Conservation (phyloP, 768 basidiomycete genomes). For the Fomitopsis serialis region DNA sequence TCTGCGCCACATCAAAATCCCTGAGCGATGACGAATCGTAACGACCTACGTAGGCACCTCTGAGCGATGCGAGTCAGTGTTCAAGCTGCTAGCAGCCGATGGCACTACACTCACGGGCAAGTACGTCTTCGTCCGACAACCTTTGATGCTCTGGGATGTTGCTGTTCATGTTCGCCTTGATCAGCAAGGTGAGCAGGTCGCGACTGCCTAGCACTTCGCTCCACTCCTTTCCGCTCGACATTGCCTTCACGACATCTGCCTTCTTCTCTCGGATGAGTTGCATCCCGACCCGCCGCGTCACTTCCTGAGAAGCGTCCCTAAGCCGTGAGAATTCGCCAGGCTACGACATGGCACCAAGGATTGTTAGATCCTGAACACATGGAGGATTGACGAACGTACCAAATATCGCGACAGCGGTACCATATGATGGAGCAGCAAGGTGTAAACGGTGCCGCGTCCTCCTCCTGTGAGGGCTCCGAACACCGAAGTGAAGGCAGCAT, state of each 20-base stretch:
- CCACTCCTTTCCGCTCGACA: neutral
- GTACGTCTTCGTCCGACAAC: slow-evolving; percentile 57
- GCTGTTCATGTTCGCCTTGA: slow-evolving; percentile 59
- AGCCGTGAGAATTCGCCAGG: neutral
- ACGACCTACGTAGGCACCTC: slow-evolving; percentile 17
- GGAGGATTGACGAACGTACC: neutral
- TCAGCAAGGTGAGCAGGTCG: slow-evolving; percentile 53
- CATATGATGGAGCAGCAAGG: slow-evolving; percentile 3
- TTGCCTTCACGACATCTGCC: slow-evolving; percentile 12
- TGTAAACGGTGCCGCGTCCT: neutral
- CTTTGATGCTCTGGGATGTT: slow-evolving; percentile 49
- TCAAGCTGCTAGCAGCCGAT: neutral
- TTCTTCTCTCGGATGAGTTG: slow-evolving; percentile 27
- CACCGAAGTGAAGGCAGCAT: slow-evolving; percentile 21
- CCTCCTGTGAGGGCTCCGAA: slow-evolving; percentile 9
- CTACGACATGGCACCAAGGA: neutral
- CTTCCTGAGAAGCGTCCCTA: slow-evolving; percentile 6
- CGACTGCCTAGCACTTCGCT: slow-evolving; percentile 18
- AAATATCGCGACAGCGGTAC: slow-evolving; percentile 19
- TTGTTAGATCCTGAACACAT: neutral
- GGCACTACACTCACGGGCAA: slow-evolving; percentile 37
- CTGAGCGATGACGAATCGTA: neutral
- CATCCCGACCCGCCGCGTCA: slow-evolving; percentile 22
- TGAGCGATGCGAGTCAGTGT: neutral
- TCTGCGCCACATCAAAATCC: neutral